Percentiles rank a stretch among this genome's conserved stretches.
phyloP scores from a whole-genome alignment of 2,329 filamentous ascomycete genomes.

The Rhynchosporium agropyri region DNA sequence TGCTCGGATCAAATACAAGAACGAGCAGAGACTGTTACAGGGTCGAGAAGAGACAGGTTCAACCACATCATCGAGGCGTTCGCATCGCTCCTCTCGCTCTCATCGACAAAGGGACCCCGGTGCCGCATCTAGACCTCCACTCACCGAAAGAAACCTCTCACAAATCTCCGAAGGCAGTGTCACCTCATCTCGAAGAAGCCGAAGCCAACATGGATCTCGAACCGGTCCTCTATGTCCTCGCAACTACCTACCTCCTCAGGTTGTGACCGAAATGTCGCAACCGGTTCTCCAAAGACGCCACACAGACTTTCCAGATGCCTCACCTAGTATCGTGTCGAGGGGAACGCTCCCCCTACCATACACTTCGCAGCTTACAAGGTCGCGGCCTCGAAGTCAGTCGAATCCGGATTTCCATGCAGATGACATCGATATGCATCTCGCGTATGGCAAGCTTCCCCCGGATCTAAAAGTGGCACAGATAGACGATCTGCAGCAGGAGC shows the following conservation, averaged over 20 bases:
- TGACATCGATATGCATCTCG: slow-evolving; percentile 85
- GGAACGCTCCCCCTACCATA: slow-evolving; percentile 32
- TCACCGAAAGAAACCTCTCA: slow-evolving; percentile 34
- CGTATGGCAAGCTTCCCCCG: slow-evolving; percentile 82
- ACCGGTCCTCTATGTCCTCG: slow-evolving; percentile 22
- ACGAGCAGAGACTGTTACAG: slow-evolving; percentile 56
- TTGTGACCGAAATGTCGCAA: slow-evolving; percentile 31
- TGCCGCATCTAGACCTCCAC: slow-evolving; percentile 31
- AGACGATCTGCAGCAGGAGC: slow-evolving; percentile 47
- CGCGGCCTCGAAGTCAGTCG: slow-evolving; percentile 30
- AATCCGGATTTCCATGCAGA: slow-evolving; percentile 38
- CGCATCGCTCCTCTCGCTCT: slow-evolving; percentile 38
- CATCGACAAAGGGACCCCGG: slow-evolving; percentile 28
- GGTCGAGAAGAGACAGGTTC: slow-evolving; percentile 49
- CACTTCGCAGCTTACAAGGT: slow-evolving; percentile 23
- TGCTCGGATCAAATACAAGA: slow-evolving; percentile 56
- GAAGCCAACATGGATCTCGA: slow-evolving; percentile 34
- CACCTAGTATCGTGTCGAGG: slow-evolving; percentile 19
- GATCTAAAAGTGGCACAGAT: slow-evolving; percentile 50
- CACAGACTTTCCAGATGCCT: slow-evolving; percentile 33
- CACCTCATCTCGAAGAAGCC: slow-evolving; percentile 32
- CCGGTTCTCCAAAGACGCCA: slow-evolving; percentile 35
- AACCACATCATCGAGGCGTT: slow-evolving; percentile 46
- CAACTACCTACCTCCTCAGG: slow-evolving; percentile 32
- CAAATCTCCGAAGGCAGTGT: slow-evolving; percentile 36